These are phyloP conservation scores for Gyrodon lividus DNA, from an alignment of 768 basidiomycete species.

Conservation along the genomic window DNA sequence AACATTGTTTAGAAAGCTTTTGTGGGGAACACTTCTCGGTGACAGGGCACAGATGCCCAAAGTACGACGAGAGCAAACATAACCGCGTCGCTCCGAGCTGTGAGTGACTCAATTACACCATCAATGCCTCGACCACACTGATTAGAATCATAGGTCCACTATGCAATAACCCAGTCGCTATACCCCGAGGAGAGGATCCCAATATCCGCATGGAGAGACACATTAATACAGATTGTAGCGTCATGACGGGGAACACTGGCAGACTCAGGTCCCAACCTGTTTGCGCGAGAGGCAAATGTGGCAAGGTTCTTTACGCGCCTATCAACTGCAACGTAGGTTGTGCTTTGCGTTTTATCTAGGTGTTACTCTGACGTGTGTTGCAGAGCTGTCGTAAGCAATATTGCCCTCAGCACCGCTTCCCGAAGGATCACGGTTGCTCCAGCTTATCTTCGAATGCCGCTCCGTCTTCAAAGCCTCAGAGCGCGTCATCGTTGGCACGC, in stretches of 20 bases:
- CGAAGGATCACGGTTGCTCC: conserved; percentile 64
- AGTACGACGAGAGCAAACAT: conserved; percentile 68
- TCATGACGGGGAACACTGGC: conserved; percentile 62
- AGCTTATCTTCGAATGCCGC: conserved; percentile 12
- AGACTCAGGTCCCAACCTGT: conserved; percentile 48
- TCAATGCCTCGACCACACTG: neutral
- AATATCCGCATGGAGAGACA: conserved; percentile 81
- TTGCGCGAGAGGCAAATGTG: conserved; percentile 63
- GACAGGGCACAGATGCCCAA: conserved; percentile 60
- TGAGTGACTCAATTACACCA: conserved; percentile 32
- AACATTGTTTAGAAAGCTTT: conserved; percentile 68
- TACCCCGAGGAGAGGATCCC: conserved; percentile 76
- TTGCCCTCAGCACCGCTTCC: conserved; percentile 79
- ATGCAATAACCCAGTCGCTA: conserved; percentile 72
- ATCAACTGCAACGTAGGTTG: conserved; percentile 70
- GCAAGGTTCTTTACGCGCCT: conserved; percentile 71
- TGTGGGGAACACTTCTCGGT: conserved; percentile 82
- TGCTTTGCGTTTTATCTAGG: neutral
- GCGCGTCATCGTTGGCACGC: neutral
- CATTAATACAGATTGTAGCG: conserved; percentile 61
- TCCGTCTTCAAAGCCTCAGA: conserved; percentile 16
- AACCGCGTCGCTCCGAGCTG: conserved; percentile 79
- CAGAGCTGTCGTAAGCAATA: conserved; percentile 73
- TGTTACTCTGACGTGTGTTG: neutral
- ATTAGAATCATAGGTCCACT: conserved; percentile 55